Percentiles rank a stretch among this genome's conserved stretches.
Conservation (phyloP, 345 rosid genomes). For the Kandelia obovata region DNA sequence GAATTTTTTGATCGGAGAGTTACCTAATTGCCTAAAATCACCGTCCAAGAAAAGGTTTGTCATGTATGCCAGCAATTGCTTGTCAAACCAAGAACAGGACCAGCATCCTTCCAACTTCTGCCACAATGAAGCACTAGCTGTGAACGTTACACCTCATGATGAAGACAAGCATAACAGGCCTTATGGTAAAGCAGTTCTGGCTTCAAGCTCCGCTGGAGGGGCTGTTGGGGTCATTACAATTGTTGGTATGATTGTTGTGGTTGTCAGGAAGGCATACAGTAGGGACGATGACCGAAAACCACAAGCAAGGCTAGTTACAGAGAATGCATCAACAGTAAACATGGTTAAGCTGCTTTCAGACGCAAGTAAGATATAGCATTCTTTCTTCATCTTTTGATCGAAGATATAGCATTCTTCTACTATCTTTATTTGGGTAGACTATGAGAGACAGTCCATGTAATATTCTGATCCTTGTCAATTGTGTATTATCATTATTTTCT, state of each 20-base stretch:
- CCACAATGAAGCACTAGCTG: slow-evolving; percentile 58
- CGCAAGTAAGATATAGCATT: slow-evolving; percentile 46
- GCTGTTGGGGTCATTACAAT: slow-evolving; percentile 33
- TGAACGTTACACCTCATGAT: slow-evolving; percentile 36
- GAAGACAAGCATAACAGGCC: slow-evolving; percentile 21
- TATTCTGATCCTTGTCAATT: too few relatives aligned
- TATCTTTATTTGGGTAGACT: too few relatives aligned
- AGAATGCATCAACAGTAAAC: slow-evolving; percentile 31
- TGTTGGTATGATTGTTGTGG: slow-evolving; percentile 28
- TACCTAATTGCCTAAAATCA: slow-evolving; percentile 46
- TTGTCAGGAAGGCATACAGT: slow-evolving; percentile 20
- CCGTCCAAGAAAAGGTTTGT: slow-evolving; percentile 18
- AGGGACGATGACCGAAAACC: slow-evolving; percentile 12
- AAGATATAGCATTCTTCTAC: not conserved
- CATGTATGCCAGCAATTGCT: slow-evolving; percentile 42
- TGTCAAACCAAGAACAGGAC: slow-evolving; percentile 35
- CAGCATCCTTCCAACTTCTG: slow-evolving; percentile 49
- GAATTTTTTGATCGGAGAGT: slow-evolving; percentile 51
- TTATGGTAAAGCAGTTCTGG: slow-evolving; percentile 26
- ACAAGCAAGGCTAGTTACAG: slow-evolving; percentile 27
- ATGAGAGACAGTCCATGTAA: too few relatives aligned
- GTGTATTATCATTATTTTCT: too few relatives aligned
- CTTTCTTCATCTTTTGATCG: not conserved
- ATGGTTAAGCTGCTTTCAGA: slow-evolving; percentile 55
- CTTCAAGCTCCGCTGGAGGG: slow-evolving; percentile 47